Base-by-base conservation (phyloP, 495 filamentous ascomycete genomes). In the Aspergillus incahuasiensis region DNA sequence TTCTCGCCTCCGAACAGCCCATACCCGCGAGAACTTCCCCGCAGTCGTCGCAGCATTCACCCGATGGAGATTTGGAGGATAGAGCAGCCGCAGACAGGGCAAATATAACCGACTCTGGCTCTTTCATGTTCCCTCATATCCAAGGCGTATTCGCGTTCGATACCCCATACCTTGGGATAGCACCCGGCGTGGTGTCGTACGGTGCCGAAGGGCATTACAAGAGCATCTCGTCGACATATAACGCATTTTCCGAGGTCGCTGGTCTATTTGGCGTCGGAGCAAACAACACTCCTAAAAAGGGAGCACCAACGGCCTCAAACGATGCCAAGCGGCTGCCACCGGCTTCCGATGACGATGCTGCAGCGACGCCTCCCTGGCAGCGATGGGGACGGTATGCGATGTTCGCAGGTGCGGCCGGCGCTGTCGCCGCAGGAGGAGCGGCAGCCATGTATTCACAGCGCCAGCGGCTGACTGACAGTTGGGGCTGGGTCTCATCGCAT, bases 81-180 rank as follows among this genome's bases (percentile, higher is more conserved):
- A 57, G 50, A 56, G 69, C 60, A 18, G 46, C 22, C 50, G 61
- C 69, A 20, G 59, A 65, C 22, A 49, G 64, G 35, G 54, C 66
- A 11, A 60, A 60, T 35, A 30, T 63, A 41, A 56, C 69, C 43
- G 61, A 68, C 44, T 65, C 69, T 7, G 65, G 64, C 12, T 69
- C 68, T 32, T 79, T 82, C 51, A 82, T 84, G 78, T 85, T 84
- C 53, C 82, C 83, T 15, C 79, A 84, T 57, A 77, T 98, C 57
- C 86, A 90, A 63, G 94, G 89, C 50, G 80, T 97, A 22, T 81
- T 97, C 20, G 90, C 92, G 32, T 97, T 97, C 67, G 94, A 98
- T 70, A 98, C 94, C 0, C 94, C 94, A 2, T 98, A 86, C 60
- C 79, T 98, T 0, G 92, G 94, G 18, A 91, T 98, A 55, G 83